These are phyloP conservation scores for Asterochloris sp. DNA, from an alignment of 139 green algal species.

Conservation along the genomic window DNA sequence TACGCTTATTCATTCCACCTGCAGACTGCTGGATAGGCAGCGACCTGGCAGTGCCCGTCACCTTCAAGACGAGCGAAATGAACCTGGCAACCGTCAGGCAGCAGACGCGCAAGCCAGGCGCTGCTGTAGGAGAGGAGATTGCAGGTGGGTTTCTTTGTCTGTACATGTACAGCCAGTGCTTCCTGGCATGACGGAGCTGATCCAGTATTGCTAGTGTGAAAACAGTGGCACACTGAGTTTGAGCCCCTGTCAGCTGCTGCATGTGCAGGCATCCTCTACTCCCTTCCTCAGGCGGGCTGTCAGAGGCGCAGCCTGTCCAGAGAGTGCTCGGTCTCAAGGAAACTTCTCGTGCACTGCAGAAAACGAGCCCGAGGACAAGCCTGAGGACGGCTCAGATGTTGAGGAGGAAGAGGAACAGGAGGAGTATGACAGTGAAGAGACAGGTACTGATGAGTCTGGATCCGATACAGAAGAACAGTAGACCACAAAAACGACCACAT, in stretches of 20 bases:
- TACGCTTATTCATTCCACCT: background rate
- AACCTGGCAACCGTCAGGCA: background rate
- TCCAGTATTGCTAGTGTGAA: too few relatives aligned
- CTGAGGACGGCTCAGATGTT: slow-evolving; percentile 23
- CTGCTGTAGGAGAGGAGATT: too few relatives aligned
- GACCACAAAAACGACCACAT: too few relatives aligned
- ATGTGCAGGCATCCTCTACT: slow-evolving; percentile 22
- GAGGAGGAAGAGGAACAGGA: slow-evolving; percentile 38
- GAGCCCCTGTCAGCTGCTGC: background rate
- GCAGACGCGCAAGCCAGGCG: background rate
- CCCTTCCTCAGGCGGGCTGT: background rate
- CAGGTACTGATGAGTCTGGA: slow-evolving; percentile 44
- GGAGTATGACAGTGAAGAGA: slow-evolving; percentile 22
- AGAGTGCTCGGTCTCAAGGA: slow-evolving; percentile 8
- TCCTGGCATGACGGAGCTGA: too few relatives aligned
- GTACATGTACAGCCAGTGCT: too few relatives aligned
- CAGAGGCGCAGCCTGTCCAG: background rate
- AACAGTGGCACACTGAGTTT: background rate
- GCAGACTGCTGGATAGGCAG: slow-evolving; percentile 80
- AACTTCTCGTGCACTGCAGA: slow-evolving; percentile 9
- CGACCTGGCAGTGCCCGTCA: slow-evolving; percentile 61
- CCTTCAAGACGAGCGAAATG: slow-evolving; percentile 32
- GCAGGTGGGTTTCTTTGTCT: too few relatives aligned
- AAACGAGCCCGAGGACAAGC: slow-evolving; percentile 10
- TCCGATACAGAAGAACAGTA: slow-evolving; percentile 22